Base-by-base conservation (phyloP, 2,329 filamentous ascomycete species). In the Lecanosticta acicola region DNA sequence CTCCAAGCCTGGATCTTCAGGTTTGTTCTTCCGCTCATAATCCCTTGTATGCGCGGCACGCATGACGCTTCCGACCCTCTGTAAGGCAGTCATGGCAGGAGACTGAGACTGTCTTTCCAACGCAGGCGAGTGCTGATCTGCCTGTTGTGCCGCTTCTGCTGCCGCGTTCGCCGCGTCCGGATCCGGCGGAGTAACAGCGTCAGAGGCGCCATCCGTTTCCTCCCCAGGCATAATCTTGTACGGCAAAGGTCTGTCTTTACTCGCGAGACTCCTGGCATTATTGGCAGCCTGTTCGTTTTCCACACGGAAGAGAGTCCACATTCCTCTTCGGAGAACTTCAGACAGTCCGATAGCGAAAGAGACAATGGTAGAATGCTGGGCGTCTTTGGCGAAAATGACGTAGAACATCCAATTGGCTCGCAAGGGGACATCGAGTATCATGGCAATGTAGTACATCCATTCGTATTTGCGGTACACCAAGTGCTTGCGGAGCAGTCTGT, bases 201-300 rank as follows among this genome's bases (percentile, higher is more conserved):
- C 3, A 20, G 21, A 3, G 20, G 18, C 38, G 16, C 17, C 17
- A 2, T 2, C 5, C n/a, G n/a, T n/a, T 17, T 14, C 18, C 14
- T 19, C 9, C 10, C 13, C 18, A 18, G 34, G 14, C 16, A 19
- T 16, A 3, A 54, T 26, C 36, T 54, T 54, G 32, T 57, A 57
- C 3, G 54, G 54, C 21, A 57, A 44, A 9, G 45, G 44, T 16
- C 51, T 32, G 24, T 50, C 48, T 21, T 48, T 48, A 38, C 41
- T 48, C 13, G 54, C 54, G 32, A 50, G 55, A n/a, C 48, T 43
- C 11, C 43, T 41, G 20, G 50, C 79, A 2, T 98, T 91, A 41
- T 96, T 95, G 45, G 85, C 83, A 68, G 89, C 95, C 68, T 98
- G 93, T 60, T 98, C 93, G 66, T 98, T 98, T 67, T 98, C 93